phyloP scores from a whole-genome alignment of 1,284 basidiomycete genomes.

The Ceratobasidium sp. region DNA sequence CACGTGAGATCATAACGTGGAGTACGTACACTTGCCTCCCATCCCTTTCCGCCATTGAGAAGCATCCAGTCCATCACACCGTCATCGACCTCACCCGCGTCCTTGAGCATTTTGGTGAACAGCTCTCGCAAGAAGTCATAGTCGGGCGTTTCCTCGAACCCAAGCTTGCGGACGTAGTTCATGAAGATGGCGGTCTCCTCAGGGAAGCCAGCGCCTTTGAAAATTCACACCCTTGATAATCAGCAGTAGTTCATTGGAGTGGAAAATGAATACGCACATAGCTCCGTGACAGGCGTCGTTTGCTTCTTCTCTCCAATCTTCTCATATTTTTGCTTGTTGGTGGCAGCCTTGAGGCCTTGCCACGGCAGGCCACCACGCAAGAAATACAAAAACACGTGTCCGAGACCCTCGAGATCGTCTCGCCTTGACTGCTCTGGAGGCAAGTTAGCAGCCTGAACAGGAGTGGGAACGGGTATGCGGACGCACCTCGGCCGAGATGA shows the following conservation, averaged over 20 bases:
- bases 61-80: constrained; percentile 97
- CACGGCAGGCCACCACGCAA: constrained; percentile 90
- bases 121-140: constrained; percentile 97
- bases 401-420: constrained; percentile 93
- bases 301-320: constrained; percentile 99
- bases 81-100: constrained; percentile 88
- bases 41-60: constrained; percentile 87
- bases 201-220: constrained; percentile 53
- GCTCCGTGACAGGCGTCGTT: constrained; percentile 88
- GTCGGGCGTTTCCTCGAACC: constrained; percentile 95
- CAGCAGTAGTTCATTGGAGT: too few relatives aligned
- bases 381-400: constrained; percentile 99
- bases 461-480: too few relatives aligned
- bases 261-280: too few relatives aligned
- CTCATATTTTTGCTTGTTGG: too few relatives aligned
- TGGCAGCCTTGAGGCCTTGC: too few relatives aligned
- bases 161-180: constrained; percentile 95
- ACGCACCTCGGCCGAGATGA: constrained; percentile 90
- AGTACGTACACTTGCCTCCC: constrained; percentile 74
- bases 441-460: constrained; percentile 35
- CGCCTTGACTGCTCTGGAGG: constrained; percentile 77
- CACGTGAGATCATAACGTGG: constrained; percentile 29
- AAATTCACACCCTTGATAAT: too few relatives aligned
- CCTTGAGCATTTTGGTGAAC: constrained; percentile 92
- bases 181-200: constrained; percentile 98